Percentiles rank a stretch among this genome's conserved stretches.
Conservation (phyloP, 106 monocot genomes). For the Dendrobium nobile region DNA sequence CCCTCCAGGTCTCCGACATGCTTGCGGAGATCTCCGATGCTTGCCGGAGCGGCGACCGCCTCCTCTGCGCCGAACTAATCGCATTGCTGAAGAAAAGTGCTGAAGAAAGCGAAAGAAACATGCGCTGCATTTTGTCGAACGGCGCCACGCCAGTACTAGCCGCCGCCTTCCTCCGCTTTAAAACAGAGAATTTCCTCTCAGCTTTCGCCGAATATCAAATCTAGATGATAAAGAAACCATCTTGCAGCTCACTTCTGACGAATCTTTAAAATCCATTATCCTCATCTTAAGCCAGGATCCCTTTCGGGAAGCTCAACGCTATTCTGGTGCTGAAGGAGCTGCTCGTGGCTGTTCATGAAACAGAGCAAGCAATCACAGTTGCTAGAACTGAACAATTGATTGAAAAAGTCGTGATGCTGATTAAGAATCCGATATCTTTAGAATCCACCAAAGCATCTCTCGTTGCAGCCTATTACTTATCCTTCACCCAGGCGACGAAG, state of each 20-base stretch:
- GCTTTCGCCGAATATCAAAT: conserved; percentile 20
- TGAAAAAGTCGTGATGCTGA: conserved; percentile 33
- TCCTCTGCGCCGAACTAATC: conserved; percentile 14
- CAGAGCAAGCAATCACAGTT: not conserved
- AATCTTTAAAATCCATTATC: conserved; percentile 34
- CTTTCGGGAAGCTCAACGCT: conserved; percentile 27
- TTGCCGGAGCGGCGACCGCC: conserved; percentile 4
- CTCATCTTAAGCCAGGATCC: conserved; percentile 23
- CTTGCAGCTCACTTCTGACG: conserved; percentile 10
- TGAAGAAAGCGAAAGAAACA: conserved; percentile 42
- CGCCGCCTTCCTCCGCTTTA: conserved; percentile 8
- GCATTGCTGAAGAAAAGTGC: conserved; percentile 18
- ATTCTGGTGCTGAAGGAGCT: conserved; percentile 38
- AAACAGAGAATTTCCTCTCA: conserved; percentile 31
- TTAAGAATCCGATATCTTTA: conserved; percentile 48
- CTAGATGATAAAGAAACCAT: conserved; percentile 29
- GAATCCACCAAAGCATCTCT: conserved; percentile 54
- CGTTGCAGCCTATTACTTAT: conserved; percentile 31
- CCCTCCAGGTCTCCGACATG: conserved; percentile 6
- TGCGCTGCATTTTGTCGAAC: conserved; percentile 14
- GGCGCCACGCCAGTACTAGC: conserved; percentile 24
- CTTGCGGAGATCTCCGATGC: conserved; percentile 9
- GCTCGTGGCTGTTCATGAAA: not conserved
- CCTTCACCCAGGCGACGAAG: not conserved
- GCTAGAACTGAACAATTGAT: conserved; percentile 22